phyloP scores from a whole-genome alignment of 1,284 basidiomycete genomes.

The Tausonia pullulans region DNA sequence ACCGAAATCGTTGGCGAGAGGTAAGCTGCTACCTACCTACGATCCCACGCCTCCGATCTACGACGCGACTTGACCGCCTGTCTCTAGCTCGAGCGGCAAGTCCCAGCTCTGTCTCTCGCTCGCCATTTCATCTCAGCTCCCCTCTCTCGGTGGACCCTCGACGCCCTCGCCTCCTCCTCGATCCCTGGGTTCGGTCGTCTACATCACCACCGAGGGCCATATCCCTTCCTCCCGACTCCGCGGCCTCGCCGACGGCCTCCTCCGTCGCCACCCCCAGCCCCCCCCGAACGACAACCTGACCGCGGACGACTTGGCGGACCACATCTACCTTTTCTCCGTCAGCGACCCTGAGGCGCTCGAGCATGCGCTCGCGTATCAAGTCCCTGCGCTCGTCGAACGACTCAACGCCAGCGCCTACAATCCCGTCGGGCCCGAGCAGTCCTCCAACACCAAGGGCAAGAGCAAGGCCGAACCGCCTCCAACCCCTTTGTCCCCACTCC shows the following conservation, averaged over 20 bases:
- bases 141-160: conserved; percentile 35
- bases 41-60: not conserved
- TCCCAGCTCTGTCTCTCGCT: conserved; percentile 50
- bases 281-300: conserved; percentile 3
- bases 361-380: conserved; percentile 49
- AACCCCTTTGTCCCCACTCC: conserved; percentile 28
- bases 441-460: conserved; percentile 2
- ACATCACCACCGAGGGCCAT: conserved; percentile 59
- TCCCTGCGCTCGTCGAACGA: conserved; percentile 49
- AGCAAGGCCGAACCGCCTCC: conserved; percentile 41
- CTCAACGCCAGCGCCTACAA: conserved; percentile 21
- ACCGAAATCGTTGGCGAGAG: conserved; percentile 16
- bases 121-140: conserved; percentile 61
- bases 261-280: conserved; percentile 6
- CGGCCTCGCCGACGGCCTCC: not conserved
- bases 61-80: conserved; percentile 38
- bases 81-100: conserved; percentile 39
- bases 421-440: no score
- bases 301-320: conserved; percentile 39
- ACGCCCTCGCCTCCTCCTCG: conserved; percentile 47
- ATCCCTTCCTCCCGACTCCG: conserved; percentile 55
- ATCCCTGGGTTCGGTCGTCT: conserved; percentile 25
- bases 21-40: not conserved
- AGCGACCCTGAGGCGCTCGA: conserved; percentile 51
- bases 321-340: conserved; percentile 54